Conservation (phyloP, 2,329 filamentous ascomycete species). For the Talaromyces amestolkiae region DNA sequence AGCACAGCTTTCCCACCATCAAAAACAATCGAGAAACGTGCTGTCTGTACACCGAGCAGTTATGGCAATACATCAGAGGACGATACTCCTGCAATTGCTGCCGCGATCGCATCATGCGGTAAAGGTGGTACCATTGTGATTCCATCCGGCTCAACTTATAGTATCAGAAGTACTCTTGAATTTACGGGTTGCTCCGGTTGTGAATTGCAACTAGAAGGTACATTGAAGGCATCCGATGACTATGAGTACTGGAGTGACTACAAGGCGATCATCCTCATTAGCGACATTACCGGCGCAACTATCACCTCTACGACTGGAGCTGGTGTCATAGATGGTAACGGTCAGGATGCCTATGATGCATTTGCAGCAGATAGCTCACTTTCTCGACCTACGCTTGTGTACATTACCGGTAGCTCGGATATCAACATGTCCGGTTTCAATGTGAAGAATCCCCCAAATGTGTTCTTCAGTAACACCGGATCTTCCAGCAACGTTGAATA, state of each 20-base stretch:
- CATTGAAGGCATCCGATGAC: conserved; percentile 40
- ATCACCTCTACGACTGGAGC: conserved; percentile 42
- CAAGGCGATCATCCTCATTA: conserved; percentile 41
- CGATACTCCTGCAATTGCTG: conserved; percentile 46
- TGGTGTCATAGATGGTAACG: conserved; percentile 50
- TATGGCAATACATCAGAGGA: conserved; percentile 35
- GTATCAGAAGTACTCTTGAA: conserved; percentile 44
- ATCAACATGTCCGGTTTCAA: conserved; percentile 40
- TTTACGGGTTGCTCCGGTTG: conserved; percentile 46
- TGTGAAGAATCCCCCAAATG: conserved; percentile 47
- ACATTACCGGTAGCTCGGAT: conserved; percentile 40
- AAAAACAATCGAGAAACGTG: conserved; percentile 20
- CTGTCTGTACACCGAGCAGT: conserved; percentile 34
- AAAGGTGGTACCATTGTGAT: conserved; percentile 48
- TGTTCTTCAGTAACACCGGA: conserved; percentile 45
- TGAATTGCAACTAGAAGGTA: conserved; percentile 48
- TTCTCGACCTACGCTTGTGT: conserved; percentile 43
- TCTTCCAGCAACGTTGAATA: conserved; percentile 38
- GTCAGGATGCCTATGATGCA: conserved; percentile 43
- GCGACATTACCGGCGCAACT: conserved; percentile 38
- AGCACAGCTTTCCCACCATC: background rate
- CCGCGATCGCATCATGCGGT: conserved; percentile 44
- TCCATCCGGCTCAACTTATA: conserved; percentile 43
- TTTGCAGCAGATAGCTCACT: conserved; percentile 42
- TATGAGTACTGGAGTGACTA: conserved; percentile 45